Evolutionary conservation across 139 green algal species (phyloP).

Genomic region (Micractinium sp.): DNA sequence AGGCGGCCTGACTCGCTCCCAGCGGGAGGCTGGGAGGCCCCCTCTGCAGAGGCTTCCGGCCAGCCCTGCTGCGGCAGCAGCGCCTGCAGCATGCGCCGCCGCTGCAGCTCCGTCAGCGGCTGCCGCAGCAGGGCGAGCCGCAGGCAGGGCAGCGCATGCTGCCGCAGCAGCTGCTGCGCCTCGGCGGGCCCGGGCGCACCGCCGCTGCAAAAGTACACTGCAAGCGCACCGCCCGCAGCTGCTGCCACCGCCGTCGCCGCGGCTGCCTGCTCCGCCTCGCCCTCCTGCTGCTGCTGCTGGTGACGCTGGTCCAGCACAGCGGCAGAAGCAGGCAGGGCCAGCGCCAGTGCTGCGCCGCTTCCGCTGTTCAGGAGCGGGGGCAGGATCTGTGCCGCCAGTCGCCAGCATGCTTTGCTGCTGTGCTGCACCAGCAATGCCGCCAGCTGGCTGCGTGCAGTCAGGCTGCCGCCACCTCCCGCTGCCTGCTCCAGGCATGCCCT

Average conservation of each 20-base stretch:
- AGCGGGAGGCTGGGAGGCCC: neutral
- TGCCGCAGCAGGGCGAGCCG: conserved; percentile 22
- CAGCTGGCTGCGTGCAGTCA: neutral
- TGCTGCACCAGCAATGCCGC: neutral
- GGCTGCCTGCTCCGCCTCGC: neutral
- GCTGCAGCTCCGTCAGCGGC: conserved; percentile 2
- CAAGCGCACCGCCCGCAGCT: neutral
- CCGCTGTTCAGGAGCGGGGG: neutral
- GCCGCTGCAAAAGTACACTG: neutral
- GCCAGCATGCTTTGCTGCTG: neutral
- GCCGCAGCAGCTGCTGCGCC: neutral
- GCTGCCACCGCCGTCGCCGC: neutral
- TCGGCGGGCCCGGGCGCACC: neutral
- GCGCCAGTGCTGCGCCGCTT: neutral
- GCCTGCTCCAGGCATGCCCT: neutral
- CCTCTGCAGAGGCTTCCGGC: neutral
- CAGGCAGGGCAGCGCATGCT: conserved; percentile 11
- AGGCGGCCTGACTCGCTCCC: conserved; percentile 15
- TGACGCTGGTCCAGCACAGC: neutral
- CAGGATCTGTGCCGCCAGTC: neutral
- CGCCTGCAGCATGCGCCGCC: conserved; percentile 10
- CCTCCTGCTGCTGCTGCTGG: neutral
- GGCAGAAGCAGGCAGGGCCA: conserved; percentile 21
- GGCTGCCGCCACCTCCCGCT: neutral
- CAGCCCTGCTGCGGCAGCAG: conserved; percentile 40